Base-by-base conservation (phyloP, 768 basidiomycete genomes). In the Tricholoma matsutake region DNA sequence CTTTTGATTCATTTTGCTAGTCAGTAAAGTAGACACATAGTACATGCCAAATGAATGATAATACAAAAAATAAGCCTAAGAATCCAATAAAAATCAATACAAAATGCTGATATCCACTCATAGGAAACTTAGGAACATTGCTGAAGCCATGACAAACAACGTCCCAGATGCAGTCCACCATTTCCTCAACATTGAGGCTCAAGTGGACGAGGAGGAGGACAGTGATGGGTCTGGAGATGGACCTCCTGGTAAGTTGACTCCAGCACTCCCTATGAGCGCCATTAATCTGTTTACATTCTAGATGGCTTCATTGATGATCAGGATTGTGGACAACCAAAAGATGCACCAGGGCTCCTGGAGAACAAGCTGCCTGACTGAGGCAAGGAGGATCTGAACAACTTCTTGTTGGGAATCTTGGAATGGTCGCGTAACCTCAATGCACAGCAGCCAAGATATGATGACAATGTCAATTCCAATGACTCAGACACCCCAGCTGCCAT, bases 231-330 rank as follows among this genome's bases (percentile, higher is more conserved):
- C 49, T 45, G 43, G 54, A 37, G 57, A 58, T 34, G 41, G 32
- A 20, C 35, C 22, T 47, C 57, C 18, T 32, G 43, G 57, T 58
- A 22, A 20, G 57, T 47, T 34, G 20, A 45, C 8, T 56, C 55
- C 32, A 49, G 25, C 20, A 28, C 13, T n/a, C n/a, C n/a, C n/a
- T n/a, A n/a, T n/a, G n/a, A n/a, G n/a, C n/a, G n/a, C n/a, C n/a
- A n/a, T n/a, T n/a, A n/a, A n/a, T n/a, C 20, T 47, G 34, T 51
- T 35, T 14, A 7, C 20, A 39, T 51, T 51, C 9, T 51, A 58
- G 57, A 58, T 14, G 31, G 20, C 57, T 58, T 58, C 31, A 58
- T 58, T 58, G 57, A 58, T 18, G n/a, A 58, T 58, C 32, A 49
- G 47, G 47, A 43, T 34, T 1, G 14, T 51, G 25, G 45, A 34